Evolutionary conservation across 164 flowering plant species (phyloP), one percentile per base, ranked within the genome.

Genomic region (Dillenia turbinata): DNA sequence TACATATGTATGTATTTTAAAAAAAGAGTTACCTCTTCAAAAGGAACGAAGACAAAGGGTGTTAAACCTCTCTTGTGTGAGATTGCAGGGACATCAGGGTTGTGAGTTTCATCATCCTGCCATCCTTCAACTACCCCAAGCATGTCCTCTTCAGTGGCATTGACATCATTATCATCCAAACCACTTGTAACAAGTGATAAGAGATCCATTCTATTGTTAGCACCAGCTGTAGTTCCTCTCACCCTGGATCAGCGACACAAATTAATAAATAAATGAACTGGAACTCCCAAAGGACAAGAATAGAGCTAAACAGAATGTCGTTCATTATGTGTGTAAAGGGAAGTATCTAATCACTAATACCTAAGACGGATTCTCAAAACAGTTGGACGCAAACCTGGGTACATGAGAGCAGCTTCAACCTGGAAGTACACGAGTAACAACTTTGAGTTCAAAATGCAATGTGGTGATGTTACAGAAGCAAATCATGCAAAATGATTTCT

Each of bases 311-410:
- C 6, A 33, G 40, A 33, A 49, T 8, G 33, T 14, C 6, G 44
- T 9, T 16, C 40, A 16, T 17, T 48, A 57, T 10, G 15, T 14
- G 57, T 33, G 13, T 19, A 59, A 59, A 19, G 61, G 51, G 33
- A 11, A 46, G 2, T 14, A 47, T 8, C 24, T 40, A 44, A 57
- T 12, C 9, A 14, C 15, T 2, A 33, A 13, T 71, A 90, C 99
- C 99, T 92, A 70, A 89, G 70, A 56, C 92, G 96, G 69, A 89
- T 84, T 66, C 97, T 86, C 72, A 79, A 69, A 49, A 92, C 93
- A 66, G 99, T 95, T 50, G 90, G 97, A 53, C 96, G 88, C 85
- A 80, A 33, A 22, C 97, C 97, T 45, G 99, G 96, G 76, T 94
- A 94, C 58, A 94, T 58, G 54, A 89, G 70, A 67, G 99, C 97